Conservation (phyloP, 2,329 filamentous ascomycete species). For the Chrysosporium keratinophilum region DNA sequence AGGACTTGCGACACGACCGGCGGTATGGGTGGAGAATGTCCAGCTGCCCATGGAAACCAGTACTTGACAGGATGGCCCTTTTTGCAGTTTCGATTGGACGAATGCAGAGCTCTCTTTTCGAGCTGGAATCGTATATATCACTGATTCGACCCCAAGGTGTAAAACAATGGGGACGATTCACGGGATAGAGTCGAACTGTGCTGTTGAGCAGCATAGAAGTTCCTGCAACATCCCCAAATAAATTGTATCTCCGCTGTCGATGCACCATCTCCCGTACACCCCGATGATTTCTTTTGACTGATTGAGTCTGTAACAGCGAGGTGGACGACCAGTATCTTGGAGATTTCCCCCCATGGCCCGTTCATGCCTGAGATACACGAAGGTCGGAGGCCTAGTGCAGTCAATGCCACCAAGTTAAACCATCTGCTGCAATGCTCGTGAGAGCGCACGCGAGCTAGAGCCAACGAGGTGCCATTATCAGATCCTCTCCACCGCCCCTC, state of each 20-base stretch:
- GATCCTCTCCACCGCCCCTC: background rate
- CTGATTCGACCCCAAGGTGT: no score
- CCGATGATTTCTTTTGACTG: background rate
- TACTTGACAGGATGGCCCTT: background rate
- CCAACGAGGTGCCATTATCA: background rate
- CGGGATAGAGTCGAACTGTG: no score
- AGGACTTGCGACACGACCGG: background rate
- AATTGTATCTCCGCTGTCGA: background rate
- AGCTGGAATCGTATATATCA: no score
- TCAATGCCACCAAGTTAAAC: background rate
- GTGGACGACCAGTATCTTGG: no score
- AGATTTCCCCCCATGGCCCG: background rate
- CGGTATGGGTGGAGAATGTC: background rate
- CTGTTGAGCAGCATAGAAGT: no score
- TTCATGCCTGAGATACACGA: background rate
- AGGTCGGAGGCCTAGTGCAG: background rate
- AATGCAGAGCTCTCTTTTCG: no score
- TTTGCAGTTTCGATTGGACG: background rate
- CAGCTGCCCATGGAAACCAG: background rate
- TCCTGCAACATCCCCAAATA: background rate
- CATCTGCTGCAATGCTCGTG: background rate
- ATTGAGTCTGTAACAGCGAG: slow-evolving; percentile 1
- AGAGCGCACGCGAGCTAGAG: background rate
- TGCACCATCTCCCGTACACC: background rate
- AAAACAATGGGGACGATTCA: no score